Evolutionary conservation across 768 basidiomycete genomes (phyloP).

Genomic region (Tricholoma saponaceum): DNA sequence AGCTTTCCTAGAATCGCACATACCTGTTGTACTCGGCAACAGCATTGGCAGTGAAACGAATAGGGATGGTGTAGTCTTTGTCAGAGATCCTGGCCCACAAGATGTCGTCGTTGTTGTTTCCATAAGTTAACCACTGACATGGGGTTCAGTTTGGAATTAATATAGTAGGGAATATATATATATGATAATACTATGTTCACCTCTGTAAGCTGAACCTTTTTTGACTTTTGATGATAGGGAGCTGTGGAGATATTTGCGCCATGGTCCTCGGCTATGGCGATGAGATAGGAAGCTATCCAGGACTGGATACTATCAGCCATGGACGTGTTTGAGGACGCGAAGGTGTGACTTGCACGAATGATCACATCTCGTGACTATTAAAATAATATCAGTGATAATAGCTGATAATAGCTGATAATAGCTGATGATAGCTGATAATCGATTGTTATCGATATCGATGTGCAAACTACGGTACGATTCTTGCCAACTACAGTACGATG

Average conservation of each 20-base stretch:
- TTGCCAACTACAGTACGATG: too few species aligned
- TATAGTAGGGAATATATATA: neutral
- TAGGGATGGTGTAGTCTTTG: slow-evolving; percentile 43
- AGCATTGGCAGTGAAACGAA: slow-evolving; percentile 53
- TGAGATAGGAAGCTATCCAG: slow-evolving; percentile 58
- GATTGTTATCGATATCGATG: too few species aligned
- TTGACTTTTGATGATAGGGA: slow-evolving; percentile 32
- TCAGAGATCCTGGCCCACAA: slow-evolving; percentile 69
- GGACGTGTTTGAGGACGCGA: neutral
- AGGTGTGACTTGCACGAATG: slow-evolving; percentile 8
- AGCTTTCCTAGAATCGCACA: slow-evolving; percentile 11
- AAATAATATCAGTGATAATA: too few species aligned
- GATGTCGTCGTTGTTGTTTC: slow-evolving; percentile 28
- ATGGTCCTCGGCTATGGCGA: slow-evolving; percentile 43
- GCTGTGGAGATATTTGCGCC: slow-evolving; percentile 40
- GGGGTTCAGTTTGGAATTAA: slow-evolving; percentile 3
- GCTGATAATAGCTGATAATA: too few species aligned
- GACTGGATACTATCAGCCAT: slow-evolving; percentile 39
- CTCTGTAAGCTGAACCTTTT: slow-evolving; percentile 57
- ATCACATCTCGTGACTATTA: slow-evolving; percentile 17
- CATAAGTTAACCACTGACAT: slow-evolving; percentile 53
- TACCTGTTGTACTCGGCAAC: slow-evolving; percentile 38
- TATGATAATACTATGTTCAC: too few species aligned
- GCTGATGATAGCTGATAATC: too few species aligned
- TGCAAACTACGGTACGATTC: too few species aligned